Evolutionary conservation across 768 basidiomycete genomes (phyloP), one percentile per base, ranked within the genome.

Genomic region (Hypsizygus marmoreus): DNA sequence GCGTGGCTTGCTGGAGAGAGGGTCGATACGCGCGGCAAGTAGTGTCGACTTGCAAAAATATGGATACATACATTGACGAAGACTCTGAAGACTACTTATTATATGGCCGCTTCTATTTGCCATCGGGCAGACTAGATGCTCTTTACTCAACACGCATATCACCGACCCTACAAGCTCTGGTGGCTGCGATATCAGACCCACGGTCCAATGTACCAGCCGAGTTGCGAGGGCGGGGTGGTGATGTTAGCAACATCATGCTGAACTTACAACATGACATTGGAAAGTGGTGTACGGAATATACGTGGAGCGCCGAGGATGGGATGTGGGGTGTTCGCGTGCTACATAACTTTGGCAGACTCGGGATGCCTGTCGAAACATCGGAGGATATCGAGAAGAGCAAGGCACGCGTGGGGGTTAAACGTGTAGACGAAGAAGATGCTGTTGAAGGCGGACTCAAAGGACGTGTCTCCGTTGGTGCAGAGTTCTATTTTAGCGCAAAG

Each of bases 391-490:
- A 48, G 30, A 54, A 56, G n/a, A 54, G 53, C 16, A 51, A 53
- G 10, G 59, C 62, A 33, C 53, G 43, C 22, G 53, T 55, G n/a
- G 71, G 74, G 33, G 66, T 79, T 26, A 92, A 89, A 65, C 79
- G 94, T n/a, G 82, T 97, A 4, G 95, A 97, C 44, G 94, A 95
- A 61, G 94, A 95, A 67, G 95, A 97, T 36, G 86, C 88, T 20
- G 85, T 93, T 53, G 91, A 92, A 45, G 91, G 91, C 23, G 95
- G 95, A 0, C 72, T 97, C 23, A 89, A 84, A 59, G 95, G 95
- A 0, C 79, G 95, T 19, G 80, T 97, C 36, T 94, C 91, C 1
- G 83, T 92, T 13, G 95, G 95, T 22, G 95, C 91, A 11, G 95
- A 98, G 62, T 65, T 97, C 14, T 98, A 97, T 65, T 81, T 95